Percentiles rank a stretch among this genome's conserved stretches.
These are phyloP conservation scores for Cymbopogon citratus DNA, from an alignment of 176 grass and related monocot genomes.

Conservation along the genomic window DNA sequence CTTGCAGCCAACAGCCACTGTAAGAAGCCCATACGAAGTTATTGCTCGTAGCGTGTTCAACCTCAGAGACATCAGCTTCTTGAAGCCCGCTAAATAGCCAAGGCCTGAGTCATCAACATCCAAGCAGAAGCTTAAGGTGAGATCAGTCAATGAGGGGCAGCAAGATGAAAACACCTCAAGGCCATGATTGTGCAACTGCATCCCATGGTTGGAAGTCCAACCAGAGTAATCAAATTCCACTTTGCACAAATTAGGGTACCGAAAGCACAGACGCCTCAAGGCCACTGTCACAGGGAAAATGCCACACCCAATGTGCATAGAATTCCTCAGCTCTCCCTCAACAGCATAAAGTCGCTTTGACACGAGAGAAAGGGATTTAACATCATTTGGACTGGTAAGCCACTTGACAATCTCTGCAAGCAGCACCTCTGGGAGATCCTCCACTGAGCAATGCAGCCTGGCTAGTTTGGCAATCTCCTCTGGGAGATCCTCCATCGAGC, in stretches of 20 bases:
- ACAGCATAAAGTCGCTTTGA: background rate
- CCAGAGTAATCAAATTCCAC: no score
- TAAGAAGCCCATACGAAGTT: constrained; percentile 30
- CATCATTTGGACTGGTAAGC: background rate
- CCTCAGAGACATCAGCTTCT: no score
- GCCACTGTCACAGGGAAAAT: background rate
- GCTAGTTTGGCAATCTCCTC: background rate
- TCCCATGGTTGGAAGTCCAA: no score
- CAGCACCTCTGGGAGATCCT: background rate
- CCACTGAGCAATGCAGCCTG: background rate
- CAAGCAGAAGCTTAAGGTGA: no score
- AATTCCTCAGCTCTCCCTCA: background rate
- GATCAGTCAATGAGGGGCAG: no score
- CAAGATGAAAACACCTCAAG: no score
- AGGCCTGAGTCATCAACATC: no score
- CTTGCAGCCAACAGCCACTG: constrained; percentile 51
- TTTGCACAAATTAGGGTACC: background rate
- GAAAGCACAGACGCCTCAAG: background rate
- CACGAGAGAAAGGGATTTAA: background rate
- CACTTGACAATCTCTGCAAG: background rate
- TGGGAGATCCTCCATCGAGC: background rate
- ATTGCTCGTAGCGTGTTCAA: no score
- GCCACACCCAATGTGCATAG: background rate
- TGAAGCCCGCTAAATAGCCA: no score
- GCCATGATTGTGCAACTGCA: no score